Percentiles rank a stretch among this genome's conserved stretches.
phyloP scores from a whole-genome alignment of 78 protist genomes.

The Dictyostelium discoideum region dicty_2.7 NC_007090.3:1256001-1256500 shows the following conservation, averaged over 20 bases:
- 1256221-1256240: too few species aligned
- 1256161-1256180: too few species aligned
- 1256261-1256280: too few species aligned
- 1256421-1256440: neutral
- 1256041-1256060: slow-evolving; percentile 61
- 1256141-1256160: neutral
- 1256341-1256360: too few species aligned
- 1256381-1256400: neutral
- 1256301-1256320: too few species aligned
- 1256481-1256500: neutral
- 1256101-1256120: neutral
- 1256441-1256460: too few species aligned
- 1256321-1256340: neutral
- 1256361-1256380: neutral
- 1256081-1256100: slow-evolving; percentile 51
- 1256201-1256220: too few species aligned
- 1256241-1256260: too few species aligned
- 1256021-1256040: slow-evolving; percentile 77
- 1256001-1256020: slow-evolving; percentile 46
- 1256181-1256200: too few species aligned
- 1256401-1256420: neutral
- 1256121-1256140: neutral
- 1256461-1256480: too few species aligned
- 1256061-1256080: slow-evolving; percentile 76
- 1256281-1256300: too few species aligned